Evolutionary conservation across 2,329 filamentous ascomycete genomes (phyloP).

Genomic region (Venturia aucupariae): DNA sequence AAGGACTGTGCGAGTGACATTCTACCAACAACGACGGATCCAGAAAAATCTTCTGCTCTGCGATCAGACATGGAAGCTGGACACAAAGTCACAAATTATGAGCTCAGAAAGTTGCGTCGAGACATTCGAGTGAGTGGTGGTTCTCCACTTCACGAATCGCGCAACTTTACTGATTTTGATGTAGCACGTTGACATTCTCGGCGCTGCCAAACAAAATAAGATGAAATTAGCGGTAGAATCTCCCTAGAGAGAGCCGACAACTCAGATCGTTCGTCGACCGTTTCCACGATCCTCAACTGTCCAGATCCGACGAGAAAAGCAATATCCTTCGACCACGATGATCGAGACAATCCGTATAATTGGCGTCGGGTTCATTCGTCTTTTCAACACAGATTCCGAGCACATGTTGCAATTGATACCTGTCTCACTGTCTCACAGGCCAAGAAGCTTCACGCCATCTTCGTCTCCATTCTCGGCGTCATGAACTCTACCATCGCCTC

Average conservation of each 20-base stretch:
- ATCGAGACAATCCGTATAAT: slow-evolving; percentile 35
- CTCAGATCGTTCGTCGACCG: slow-evolving; percentile 11
- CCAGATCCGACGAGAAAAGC: slow-evolving; percentile 17
- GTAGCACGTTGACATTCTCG: slow-evolving; percentile 15
- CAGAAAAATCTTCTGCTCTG: background rate
- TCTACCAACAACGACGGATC: background rate
- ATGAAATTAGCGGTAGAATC: slow-evolving; percentile 20
- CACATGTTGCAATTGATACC: background rate
- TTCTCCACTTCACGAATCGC: background rate
- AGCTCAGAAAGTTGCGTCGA: background rate
- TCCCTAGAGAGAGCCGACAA: slow-evolving; percentile 17
- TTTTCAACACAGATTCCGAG: too few species aligned
- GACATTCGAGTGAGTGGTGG: slow-evolving; percentile 1
- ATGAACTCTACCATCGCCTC: slow-evolving; percentile 61
- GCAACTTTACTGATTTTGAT: background rate
- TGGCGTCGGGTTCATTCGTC: slow-evolving; percentile 22
- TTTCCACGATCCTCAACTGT: slow-evolving; percentile 16
- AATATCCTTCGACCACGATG: slow-evolving; percentile 31
- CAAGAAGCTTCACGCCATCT: slow-evolving; percentile 47
- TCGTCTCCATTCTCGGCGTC: slow-evolving; percentile 49
- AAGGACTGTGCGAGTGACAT: background rate
- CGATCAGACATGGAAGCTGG: slow-evolving; percentile 1
- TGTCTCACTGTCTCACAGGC: slow-evolving; percentile 25
- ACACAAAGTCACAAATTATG: background rate
- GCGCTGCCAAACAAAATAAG: slow-evolving; percentile 17